Base-by-base conservation (phyloP, 768 basidiomycete genomes). In the Pulveroboletus sp. region DNA sequence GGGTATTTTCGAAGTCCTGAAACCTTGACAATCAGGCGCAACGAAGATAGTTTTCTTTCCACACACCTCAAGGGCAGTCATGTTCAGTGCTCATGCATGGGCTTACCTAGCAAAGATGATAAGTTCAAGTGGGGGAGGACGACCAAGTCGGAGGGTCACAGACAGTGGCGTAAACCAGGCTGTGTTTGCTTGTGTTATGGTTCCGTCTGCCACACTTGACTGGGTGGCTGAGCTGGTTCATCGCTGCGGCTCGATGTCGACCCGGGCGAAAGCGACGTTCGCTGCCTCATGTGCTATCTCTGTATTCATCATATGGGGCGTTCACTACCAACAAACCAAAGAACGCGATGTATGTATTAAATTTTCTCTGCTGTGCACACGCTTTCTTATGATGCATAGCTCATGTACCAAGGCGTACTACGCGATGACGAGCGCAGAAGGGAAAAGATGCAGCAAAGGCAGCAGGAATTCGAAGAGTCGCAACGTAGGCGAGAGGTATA, bases 381-480 rank as follows among this genome's bases (percentile, higher is more conserved):
- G 24, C 21, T 47, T 28, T 37, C 51, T 66, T 18, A 67, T 17
- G 21, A 33, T 49, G 36, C 21, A 27, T 52, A 97, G 93, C 83
- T 73, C 27, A 96, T 96, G 93, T 95, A 89, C 63, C 76, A 85
- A 63, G 93, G 93, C 24, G 94, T 96, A 3, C 61, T 95, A 40
- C 80, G 83, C 45, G 93, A 96, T 63, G 94, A 97, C 61, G 88
- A 83, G 59, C 83, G 92, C 24, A 74, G 87, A 53, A 73, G 68
- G 59, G 79, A 83, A 61, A 93, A 92, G 69, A 79, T 79, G 78
- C 75, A 57, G 42, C 78, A 82, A 66, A 76, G 84, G 54, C 78
- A 85, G 64, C 78, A 75, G 51, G 85, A 81, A 0, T 67, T 84
- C 21, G 71, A 77, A 43, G 76, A 78, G 42, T 89, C 88, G 0